Conservation (phyloP, 2,329 filamentous ascomycete species). For the Colletotrichum trifolii region DNA sequence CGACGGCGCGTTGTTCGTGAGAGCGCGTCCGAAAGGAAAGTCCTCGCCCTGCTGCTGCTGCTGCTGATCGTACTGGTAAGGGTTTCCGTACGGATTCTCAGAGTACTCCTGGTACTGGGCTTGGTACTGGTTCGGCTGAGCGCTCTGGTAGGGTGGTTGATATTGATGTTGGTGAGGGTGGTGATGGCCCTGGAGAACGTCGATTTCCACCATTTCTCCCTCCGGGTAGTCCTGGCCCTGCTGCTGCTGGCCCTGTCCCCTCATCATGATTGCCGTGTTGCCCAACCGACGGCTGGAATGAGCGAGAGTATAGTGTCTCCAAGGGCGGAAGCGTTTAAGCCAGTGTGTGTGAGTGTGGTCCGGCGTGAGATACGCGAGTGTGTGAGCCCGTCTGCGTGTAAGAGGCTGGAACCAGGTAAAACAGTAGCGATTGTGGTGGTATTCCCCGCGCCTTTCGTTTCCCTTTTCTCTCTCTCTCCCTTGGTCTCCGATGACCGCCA, state of each 20-base stretch:
- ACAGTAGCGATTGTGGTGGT: constrained; percentile 21
- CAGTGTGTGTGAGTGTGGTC: constrained; percentile 1
- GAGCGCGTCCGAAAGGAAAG: constrained; percentile 26
- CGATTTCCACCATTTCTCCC: constrained; percentile 50
- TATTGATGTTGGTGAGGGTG: constrained; percentile 34
- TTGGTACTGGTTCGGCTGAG: constrained; percentile 18
- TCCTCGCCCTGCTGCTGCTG: constrained; percentile 12
- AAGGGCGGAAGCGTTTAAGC: constrained; percentile 14
- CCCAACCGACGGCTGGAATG: constrained; percentile 35
- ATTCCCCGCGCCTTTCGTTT: constrained; percentile 14
- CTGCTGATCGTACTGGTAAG: constrained; percentile 6
- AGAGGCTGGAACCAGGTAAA: constrained; percentile 21
- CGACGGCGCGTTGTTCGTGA: constrained; percentile 28
- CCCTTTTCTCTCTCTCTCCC: constrained; percentile 16
- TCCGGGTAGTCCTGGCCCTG: constrained; percentile 44
- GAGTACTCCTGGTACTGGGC: constrained; percentile 40
- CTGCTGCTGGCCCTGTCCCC: constrained; percentile 36
- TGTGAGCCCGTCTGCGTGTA: constrained; percentile 2
- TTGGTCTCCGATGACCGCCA: constrained; percentile 20
- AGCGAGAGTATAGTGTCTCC: constrained; percentile 30
- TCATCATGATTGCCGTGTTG: constrained; percentile 38
- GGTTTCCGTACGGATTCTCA: constrained; percentile 37
- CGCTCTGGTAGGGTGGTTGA: constrained; percentile 31
- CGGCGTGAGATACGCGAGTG: neutral
- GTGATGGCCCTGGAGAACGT: constrained; percentile 41